Base-by-base conservation (phyloP, 2,329 filamentous ascomycete species). In the Eutypella sp. region DNA sequence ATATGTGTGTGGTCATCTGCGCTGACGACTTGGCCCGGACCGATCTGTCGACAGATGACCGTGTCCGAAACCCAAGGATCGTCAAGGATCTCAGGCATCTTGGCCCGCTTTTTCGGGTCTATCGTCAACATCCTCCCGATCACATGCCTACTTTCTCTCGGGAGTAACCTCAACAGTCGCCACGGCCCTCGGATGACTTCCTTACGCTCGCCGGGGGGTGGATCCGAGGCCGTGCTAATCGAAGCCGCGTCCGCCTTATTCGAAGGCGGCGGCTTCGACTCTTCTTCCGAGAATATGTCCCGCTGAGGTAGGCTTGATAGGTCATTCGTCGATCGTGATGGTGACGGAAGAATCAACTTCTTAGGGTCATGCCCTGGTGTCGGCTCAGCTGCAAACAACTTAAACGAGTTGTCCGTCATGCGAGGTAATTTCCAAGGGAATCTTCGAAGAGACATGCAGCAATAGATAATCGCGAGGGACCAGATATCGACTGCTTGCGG, bases 351-450 rank as follows among this genome's bases (percentile, higher is more conserved):
- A 19, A 78, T 63, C 23, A 82, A 65, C 52, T 73, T 76, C 56
- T 68, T 73, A 0, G 79, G 79, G 42, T 82, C 78, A 51, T 82
- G 78, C 2, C 86, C 87, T 0, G 87, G 86, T 3, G 90, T 88
- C 1, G 92, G 91, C 7, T 87, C 79, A 2, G 93, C 82, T 13
- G 92, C 84, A 63, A 99, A 99, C 2, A 99, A 78, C 59, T 92
- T 91, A 69, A 89, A 99, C 0, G 90, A 96, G 65, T 95, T 97
- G 65, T 99, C 93, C 3, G 88, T 88, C 64, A 90, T 72, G 34
- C 91, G 82, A 4, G 93, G 93, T 29, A 95, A 84, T 70, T 99
- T 99, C 93, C 93, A 99, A 0, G 93, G 93, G 62, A 99, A 99
- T 29, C 93, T 77, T 19, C 93, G 81, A 36, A 99, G 74, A 5